Conservation (phyloP, 768 basidiomycete genomes). For the Tulasnella sp. region DNA sequence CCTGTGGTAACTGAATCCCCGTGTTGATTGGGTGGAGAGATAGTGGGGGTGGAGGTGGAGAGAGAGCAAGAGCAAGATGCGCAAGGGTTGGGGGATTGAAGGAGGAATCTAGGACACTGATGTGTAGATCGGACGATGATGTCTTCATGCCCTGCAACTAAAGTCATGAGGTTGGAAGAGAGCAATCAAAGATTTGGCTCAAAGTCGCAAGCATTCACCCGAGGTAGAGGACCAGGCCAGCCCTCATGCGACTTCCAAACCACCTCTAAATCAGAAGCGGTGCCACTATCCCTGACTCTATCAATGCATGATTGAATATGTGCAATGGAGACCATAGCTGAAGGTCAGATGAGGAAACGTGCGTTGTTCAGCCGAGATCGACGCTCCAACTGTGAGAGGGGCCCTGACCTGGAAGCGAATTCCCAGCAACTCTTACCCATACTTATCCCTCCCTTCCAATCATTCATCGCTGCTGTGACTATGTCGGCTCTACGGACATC, state of each 20-base stretch:
- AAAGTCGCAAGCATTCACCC: too few species aligned
- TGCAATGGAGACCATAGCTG: too few species aligned
- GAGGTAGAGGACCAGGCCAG: conserved; percentile 47
- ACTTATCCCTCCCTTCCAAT: not conserved
- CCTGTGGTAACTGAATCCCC: too few species aligned
- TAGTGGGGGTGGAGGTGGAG: conserved; percentile 7
- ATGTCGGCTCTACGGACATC: conserved; percentile 10
- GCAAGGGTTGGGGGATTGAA: conserved; percentile 89
- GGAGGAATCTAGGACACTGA: conserved; percentile 80
- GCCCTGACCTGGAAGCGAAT: too few species aligned
- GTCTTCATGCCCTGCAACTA: not conserved
- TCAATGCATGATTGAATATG: too few species aligned
- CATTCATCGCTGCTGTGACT: not conserved
- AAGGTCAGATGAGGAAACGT: too few species aligned
- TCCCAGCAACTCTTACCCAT: not conserved
- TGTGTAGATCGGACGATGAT: conserved; percentile 30
- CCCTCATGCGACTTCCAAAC: conserved; percentile 46
- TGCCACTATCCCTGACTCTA: too few species aligned
- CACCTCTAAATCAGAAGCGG: conserved; percentile 38
- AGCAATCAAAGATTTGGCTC: too few species aligned
- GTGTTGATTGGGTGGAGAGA: too few species aligned
- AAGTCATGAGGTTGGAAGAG: conserved; percentile 16
- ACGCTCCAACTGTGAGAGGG: too few species aligned
- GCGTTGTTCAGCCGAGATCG: too few species aligned
- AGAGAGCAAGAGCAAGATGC: conserved; percentile 59